phyloP scores from a whole-genome alignment of 106 monocot species.

The Ottelia alismoides region DNA sequence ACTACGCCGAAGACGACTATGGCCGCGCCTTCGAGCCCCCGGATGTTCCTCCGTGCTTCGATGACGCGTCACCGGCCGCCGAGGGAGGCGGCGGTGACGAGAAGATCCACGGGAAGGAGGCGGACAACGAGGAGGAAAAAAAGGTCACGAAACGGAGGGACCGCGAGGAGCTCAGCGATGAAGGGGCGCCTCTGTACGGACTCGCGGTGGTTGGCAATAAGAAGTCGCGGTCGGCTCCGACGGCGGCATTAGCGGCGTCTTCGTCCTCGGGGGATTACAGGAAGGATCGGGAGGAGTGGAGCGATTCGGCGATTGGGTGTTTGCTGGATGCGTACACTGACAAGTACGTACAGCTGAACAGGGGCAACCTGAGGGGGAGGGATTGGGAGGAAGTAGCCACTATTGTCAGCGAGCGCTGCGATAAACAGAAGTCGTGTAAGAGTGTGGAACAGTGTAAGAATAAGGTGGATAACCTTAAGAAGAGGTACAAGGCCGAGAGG shows the following conservation, averaged over 20 bases:
- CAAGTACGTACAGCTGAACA: slow-evolving; percentile 79
- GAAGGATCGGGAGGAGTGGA: slow-evolving; percentile 99
- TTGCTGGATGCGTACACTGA: slow-evolving; percentile 93
- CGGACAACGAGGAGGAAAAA: background rate
- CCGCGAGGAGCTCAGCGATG: slow-evolving; percentile 69
- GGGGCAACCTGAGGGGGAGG: slow-evolving; percentile 87
- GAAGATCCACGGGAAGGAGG: background rate
- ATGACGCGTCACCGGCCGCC: too few species aligned
- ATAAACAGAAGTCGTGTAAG: slow-evolving; percentile 70
- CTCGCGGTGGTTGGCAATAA: slow-evolving; percentile 9
- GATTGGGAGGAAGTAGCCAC: slow-evolving; percentile 98
- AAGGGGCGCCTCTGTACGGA: slow-evolving; percentile 24
- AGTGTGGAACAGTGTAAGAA: slow-evolving; percentile 99
- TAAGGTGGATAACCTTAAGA: slow-evolving; percentile 96
- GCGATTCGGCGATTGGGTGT: slow-evolving; percentile 79
- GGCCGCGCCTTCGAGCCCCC: background rate
- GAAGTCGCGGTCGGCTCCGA: slow-evolving; percentile 9
- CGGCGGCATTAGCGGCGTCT: slow-evolving; percentile 7
- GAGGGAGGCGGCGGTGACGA: slow-evolving; percentile 3
- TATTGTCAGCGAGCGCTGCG: slow-evolving; percentile 59
- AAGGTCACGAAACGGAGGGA: slow-evolving; percentile 35
- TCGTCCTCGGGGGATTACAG: slow-evolving; percentile 57
- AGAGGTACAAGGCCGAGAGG: slow-evolving; percentile 95
- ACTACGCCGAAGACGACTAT: background rate
- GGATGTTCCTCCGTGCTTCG: background rate